Base-by-base conservation (phyloP, 371 early-diverging fungal genomes). In the Lichtheimia ornata region DNA sequence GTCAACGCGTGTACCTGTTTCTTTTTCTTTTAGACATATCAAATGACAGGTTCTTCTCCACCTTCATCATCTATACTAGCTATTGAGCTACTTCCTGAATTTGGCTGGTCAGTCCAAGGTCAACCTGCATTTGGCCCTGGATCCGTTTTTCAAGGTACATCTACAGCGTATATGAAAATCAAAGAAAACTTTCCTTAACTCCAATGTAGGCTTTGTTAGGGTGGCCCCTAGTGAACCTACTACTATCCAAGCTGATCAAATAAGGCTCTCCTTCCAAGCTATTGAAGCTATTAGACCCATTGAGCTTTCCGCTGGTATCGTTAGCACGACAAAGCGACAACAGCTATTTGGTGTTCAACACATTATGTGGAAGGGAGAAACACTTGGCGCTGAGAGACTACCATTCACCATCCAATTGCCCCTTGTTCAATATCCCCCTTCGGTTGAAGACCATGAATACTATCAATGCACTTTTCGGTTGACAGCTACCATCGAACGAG, bases 41-140 rank as follows among this genome's bases (percentile, higher is more conserved):
- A 35, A 35, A 35, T 35, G 35, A 9, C 35, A 35, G 35, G 35
- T 2, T 35, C 35, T 35, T 35, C 35, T 35, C 28, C 22, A 22
- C 22, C 28, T 28, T 5, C 28, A 28, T 35, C 35, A 35, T 11
- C 35, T 11, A 35, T 9, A 35, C 11, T 35, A 9, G 35, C 63
- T 55, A 70, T 77, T 40, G 69, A 72, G 30, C 63, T 77, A 5
- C 53, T 70, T 54, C 77, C 74, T 27, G 77, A 77, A 66, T 77
- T 77, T 55, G 77, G 77, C 30, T 77, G 70, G 66, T 61, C 64
- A 17, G 35, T 65, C 40, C 65, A 74, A 54, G 65, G 69, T 53
- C 62, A 74, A 50, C 69, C 72, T 43, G 74, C 74, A 5, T 77
- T 62, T 63, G 74, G 74, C 9, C 77, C 77, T 51, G 77, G 77